Conservation (phyloP, 1,284 basidiomycete genomes). For the Amylostereum areolatum region DNA sequence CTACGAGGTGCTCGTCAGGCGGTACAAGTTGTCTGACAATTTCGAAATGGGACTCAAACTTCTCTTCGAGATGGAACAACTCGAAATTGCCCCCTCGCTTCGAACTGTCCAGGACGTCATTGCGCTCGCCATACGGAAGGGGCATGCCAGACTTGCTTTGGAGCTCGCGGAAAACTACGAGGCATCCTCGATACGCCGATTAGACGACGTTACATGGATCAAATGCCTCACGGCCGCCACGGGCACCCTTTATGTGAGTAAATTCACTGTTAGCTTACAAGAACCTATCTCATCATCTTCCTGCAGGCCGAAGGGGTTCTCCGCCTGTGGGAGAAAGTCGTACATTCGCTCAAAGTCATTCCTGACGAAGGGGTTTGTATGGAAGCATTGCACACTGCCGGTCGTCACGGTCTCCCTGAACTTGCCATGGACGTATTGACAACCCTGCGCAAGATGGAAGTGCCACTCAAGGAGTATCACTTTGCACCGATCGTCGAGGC, state of each 20-base stretch:
- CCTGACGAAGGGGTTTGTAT: constrained; percentile 75
- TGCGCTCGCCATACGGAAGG: constrained; percentile 37
- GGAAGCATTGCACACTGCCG: constrained; percentile 66
- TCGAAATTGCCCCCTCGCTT: constrained; percentile 42
- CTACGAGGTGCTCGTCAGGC: constrained; percentile 47
- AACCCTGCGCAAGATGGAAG: constrained; percentile 39
- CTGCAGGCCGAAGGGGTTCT: constrained; percentile 60
- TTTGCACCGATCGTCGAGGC: constrained; percentile 66
- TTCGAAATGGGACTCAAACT: constrained; percentile 59
- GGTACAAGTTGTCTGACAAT: constrained; percentile 39
- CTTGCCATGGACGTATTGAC: constrained; percentile 64
- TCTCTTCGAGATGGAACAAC: constrained; percentile 43
- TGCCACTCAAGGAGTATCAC: constrained; percentile 61
- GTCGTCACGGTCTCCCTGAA: constrained; percentile 59
- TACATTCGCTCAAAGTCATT: constrained; percentile 41
- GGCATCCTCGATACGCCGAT: constrained; percentile 38
- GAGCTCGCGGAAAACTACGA: constrained; percentile 62
- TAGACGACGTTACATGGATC: constrained; percentile 54
- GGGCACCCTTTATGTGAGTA: constrained; percentile 55
- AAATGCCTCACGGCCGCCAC: constrained; percentile 53
- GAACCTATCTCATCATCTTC: constrained; percentile 1
- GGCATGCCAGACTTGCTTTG: constrained; percentile 58
- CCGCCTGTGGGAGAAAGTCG: constrained; percentile 57
- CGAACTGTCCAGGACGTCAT: constrained; percentile 44
- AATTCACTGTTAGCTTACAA: not conserved